These are phyloP conservation scores for Teunomyces kruisii DNA, from an alignment of 805 yeast genomes.

Conservation along the genomic window DNA sequence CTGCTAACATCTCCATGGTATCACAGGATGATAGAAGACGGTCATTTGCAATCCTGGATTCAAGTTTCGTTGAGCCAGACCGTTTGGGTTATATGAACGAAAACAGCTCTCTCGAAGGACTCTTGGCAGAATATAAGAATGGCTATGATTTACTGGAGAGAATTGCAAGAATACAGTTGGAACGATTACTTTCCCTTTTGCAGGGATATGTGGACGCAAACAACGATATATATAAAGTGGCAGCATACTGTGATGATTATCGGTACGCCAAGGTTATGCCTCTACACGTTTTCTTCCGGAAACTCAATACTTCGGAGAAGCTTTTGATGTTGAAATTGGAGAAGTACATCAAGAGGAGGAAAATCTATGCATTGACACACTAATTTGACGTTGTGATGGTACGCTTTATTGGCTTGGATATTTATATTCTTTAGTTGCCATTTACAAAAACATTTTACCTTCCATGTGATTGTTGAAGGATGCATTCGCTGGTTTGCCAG, in stretches of 20 bases:
- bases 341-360: not conserved
- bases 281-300: not conserved
- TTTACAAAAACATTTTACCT: too few relatives aligned
- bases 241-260: slow-evolving; percentile 1
- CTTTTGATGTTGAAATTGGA: not conserved
- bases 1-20: not conserved
- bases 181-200: not conserved
- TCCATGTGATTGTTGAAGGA: too few relatives aligned
- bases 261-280: slow-evolving; percentile 2
- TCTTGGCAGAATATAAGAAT: not conserved
- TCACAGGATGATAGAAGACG: not conserved
- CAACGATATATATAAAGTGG: not conserved
- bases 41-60: not conserved
- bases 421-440: too few relatives aligned
- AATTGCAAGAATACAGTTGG: not conserved
- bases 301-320: not conserved
- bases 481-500: too few relatives aligned
- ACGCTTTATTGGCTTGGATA: too few relatives aligned
- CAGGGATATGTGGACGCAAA: not conserved
- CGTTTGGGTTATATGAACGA: slow-evolving; percentile 1
- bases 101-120: not conserved
- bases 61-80: not conserved
- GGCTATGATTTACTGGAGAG: not conserved
- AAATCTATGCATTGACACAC: not conserved
- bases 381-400: not conserved